Evolutionary conservation across 1,139 yeast genomes (phyloP).

Genomic region (Kodamaea ohmeri): DNA sequence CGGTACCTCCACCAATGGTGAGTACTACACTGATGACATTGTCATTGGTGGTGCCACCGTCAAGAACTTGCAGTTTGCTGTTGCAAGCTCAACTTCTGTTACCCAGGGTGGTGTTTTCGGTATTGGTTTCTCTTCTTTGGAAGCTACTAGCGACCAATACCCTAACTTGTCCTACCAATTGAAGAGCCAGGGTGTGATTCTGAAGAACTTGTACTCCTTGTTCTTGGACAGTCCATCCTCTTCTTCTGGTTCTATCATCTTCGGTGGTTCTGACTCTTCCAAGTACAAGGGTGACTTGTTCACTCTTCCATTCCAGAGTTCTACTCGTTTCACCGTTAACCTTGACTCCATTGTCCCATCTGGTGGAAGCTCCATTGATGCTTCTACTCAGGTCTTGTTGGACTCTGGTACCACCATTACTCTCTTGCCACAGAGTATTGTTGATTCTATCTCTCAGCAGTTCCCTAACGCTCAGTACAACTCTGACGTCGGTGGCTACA

Average conservation of each 20-base stretch:
- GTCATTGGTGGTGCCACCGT: constrained; percentile 15
- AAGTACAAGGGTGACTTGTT: constrained; percentile 19
- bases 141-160: constrained; percentile 14
- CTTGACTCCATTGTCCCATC: constrained; percentile 10
- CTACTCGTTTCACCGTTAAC: constrained; percentile 9
- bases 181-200: constrained; percentile 21
- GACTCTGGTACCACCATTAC: constrained; percentile 22
- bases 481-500: constrained; percentile 4
- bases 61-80: constrained; percentile 19
- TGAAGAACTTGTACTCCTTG: constrained; percentile 17
- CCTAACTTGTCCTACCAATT: constrained; percentile 22
- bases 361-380: constrained; percentile 6
- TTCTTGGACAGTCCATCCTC: constrained; percentile 17
- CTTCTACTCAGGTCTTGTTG: constrained; percentile 12
- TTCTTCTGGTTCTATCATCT: constrained; percentile 18
- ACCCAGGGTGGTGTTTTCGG: constrained; percentile 23
- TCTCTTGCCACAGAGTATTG: constrained; percentile 13
- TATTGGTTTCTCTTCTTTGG: constrained; percentile 16
- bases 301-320: constrained; percentile 10
- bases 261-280: constrained; percentile 22
- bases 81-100: constrained; percentile 18
- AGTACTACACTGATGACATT: constrained; percentile 19
- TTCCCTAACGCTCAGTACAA: constrained; percentile 6
- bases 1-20: constrained; percentile 15
- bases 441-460: constrained; percentile 12